Percentiles rank a stretch among this genome's conserved stretches.
phyloP scores from a whole-genome alignment of 805 yeast genomes.

The Starmerella floris region DNA sequence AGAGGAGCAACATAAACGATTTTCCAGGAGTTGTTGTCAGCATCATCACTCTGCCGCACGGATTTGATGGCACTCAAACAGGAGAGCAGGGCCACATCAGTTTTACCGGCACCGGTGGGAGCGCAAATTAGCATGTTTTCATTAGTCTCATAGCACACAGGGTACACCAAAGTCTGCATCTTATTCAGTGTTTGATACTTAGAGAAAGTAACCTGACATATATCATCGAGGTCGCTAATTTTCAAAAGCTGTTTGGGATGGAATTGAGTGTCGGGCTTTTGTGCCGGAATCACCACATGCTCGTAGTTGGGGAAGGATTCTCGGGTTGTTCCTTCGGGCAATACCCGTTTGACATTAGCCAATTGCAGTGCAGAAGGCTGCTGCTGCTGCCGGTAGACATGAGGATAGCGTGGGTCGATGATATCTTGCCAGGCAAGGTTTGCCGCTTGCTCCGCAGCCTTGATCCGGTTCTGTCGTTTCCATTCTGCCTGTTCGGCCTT shows the following conservation, averaged over 20 bases:
- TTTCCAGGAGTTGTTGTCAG: constrained; percentile 88
- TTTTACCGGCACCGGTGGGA: constrained; percentile 98
- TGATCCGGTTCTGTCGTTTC: constrained; percentile 12
- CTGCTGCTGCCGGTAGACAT: constrained; percentile 64
- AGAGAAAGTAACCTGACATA: constrained; percentile 73
- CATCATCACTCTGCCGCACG: constrained; percentile 35
- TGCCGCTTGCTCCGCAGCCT: constrained; percentile 18
- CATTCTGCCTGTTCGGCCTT: constrained; percentile 15
- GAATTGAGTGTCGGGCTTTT: constrained; percentile 29
- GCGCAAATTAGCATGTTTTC: constrained; percentile 77
- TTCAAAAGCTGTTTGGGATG: constrained; percentile 25
- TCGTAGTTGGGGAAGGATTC: constrained; percentile 41
- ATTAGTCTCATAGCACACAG: constrained; percentile 52
- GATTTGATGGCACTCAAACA: constrained; percentile 49
- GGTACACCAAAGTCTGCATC: constrained; percentile 73
- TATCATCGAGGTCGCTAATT: constrained; percentile 54
- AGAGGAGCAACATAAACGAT: constrained; percentile 85
- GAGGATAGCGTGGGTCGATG: constrained; percentile 54
- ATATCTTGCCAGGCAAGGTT: constrained; percentile 22
- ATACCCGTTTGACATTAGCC: constrained; percentile 63
- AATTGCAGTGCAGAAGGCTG: constrained; percentile 59
- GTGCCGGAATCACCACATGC: constrained; percentile 69
- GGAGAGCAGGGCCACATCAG: constrained; percentile 86
- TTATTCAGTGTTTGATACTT: constrained; percentile 55
- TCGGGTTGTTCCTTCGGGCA: constrained; percentile 67